Evolutionary conservation across 2,329 filamentous ascomycete genomes (phyloP).

Genomic region (Aspergillus pseudotamarii): DNA sequence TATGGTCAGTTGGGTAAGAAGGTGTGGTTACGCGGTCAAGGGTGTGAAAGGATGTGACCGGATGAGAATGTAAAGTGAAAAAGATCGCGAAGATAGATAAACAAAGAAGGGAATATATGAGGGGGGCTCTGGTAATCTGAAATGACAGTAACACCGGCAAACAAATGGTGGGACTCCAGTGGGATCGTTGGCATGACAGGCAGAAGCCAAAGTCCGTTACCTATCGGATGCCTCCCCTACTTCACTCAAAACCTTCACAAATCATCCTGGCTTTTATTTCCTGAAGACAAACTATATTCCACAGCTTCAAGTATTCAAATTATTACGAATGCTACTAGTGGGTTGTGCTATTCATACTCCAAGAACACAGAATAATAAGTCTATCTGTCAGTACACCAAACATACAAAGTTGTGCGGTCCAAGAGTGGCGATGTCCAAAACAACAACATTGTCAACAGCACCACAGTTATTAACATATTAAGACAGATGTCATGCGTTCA

Average conservation of each 20-base stretch:
- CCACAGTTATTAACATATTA: conserved; percentile 4
- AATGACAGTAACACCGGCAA: background rate
- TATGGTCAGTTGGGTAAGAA: background rate
- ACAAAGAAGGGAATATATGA: background rate
- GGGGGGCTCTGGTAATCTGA: background rate
- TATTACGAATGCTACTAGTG: background rate
- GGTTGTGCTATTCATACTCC: background rate
- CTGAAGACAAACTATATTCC: background rate
- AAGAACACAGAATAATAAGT: background rate
- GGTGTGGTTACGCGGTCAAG: background rate
- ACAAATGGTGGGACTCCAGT: background rate
- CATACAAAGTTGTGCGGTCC: background rate
- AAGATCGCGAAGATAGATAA: background rate
- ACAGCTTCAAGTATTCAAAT: background rate
- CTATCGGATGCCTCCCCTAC: background rate
- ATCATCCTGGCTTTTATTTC: background rate
- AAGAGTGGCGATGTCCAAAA: conserved; percentile 4
- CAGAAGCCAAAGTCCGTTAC: background rate
- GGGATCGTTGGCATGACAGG: background rate
- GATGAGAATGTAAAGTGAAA: background rate
- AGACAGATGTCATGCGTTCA: background rate
- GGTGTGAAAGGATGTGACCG: background rate
- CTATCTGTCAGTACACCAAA: background rate
- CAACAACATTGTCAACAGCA: background rate
- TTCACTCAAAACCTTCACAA: background rate